A percentile compares a stretch with the other conserved stretches of the same genome.
Evolutionary conservation across 306 rosid species (phyloP).

Genomic region (Crotalaria pallida): DNA sequence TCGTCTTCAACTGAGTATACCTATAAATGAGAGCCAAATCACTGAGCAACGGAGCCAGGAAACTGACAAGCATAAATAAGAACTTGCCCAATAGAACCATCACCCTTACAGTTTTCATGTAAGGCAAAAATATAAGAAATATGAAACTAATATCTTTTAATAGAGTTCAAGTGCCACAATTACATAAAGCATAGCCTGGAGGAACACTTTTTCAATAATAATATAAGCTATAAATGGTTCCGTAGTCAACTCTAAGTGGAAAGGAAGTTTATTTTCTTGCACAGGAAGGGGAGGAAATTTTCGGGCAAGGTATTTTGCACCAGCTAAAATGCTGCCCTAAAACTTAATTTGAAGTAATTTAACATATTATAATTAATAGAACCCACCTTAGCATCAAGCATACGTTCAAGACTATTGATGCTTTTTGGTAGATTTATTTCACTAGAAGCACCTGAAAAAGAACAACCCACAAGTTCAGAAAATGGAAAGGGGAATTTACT

Average conservation of each 20-base stretch:
- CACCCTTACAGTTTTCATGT: neutral
- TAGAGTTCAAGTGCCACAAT: neutral
- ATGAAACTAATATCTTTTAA: neutral
- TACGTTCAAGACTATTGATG: conserved; percentile 82
- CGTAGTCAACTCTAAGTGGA: neutral
- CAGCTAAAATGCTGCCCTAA: neutral
- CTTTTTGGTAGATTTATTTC: conserved; percentile 58
- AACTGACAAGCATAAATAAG: conserved; percentile 6
- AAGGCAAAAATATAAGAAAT: neutral
- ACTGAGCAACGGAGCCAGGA: neutral
- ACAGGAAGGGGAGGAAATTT: conserved; percentile 4
- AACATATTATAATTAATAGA: conserved; percentile 6
- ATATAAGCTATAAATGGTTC: neutral
- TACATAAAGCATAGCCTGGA: neutral
- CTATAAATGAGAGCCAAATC: conserved; percentile 35
- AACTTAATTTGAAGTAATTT: neutral
- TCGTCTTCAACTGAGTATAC: conserved; percentile 58
- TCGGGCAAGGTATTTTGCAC: neutral
- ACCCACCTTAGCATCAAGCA: conserved; percentile 89
- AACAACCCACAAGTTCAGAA: conserved; percentile 13
- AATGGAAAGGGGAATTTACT: neutral
- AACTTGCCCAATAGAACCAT: conserved; percentile 14
- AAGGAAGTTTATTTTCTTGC: neutral
- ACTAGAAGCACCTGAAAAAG: conserved; percentile 65
- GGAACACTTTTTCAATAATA: neutral